Percentiles rank a stretch among this genome's conserved stretches.
Conservation (phyloP, 306 rosid species). For the Carpinus fangiana region DNA sequence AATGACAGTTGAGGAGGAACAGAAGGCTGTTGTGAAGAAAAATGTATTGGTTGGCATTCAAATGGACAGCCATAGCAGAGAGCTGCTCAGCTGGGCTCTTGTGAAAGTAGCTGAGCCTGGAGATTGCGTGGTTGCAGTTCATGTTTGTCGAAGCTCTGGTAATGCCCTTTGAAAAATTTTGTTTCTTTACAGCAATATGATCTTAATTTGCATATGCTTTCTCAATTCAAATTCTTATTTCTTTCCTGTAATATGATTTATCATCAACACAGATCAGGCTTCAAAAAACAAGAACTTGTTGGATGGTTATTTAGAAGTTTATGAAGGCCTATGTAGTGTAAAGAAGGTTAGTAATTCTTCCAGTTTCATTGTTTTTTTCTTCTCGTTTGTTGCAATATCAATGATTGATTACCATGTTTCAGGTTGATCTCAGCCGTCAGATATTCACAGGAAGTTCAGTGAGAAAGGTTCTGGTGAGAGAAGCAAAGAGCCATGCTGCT, state of each 20-base stretch:
- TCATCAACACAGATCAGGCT: slow-evolving; percentile 45
- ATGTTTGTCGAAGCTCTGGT: slow-evolving; percentile 71
- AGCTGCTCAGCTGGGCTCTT: slow-evolving; percentile 85
- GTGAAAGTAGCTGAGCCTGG: slow-evolving; percentile 81
- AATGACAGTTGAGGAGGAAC: slow-evolving; percentile 52
- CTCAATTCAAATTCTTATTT: neutral
- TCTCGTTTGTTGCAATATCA: slow-evolving; percentile 5
- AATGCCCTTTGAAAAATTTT: neutral
- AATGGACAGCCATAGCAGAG: slow-evolving; percentile 58
- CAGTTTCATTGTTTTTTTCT: neutral
- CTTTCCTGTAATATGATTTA: slow-evolving; percentile 7
- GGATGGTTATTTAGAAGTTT: slow-evolving; percentile 67
- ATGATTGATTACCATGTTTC: slow-evolving; percentile 30
- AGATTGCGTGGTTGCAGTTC: slow-evolving; percentile 72
- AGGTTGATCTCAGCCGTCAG: slow-evolving; percentile 66
- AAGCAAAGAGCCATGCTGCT: slow-evolving; percentile 61
- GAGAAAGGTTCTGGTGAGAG: slow-evolving; percentile 58
- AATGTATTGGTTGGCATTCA: slow-evolving; percentile 75
- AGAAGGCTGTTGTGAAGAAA: slow-evolving; percentile 37
- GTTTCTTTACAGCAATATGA: slow-evolving; percentile 5
- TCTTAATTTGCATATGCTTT: neutral
- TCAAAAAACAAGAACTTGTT: slow-evolving; percentile 46
- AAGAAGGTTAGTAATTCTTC: slow-evolving; percentile 50
- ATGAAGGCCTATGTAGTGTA: slow-evolving; percentile 59
- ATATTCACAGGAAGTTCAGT: slow-evolving; percentile 60